Percentiles rank a stretch among this genome's conserved stretches.
Evolutionary conservation across 1,284 basidiomycete species (phyloP).

Genomic region (Puccinia horiana): DNA sequence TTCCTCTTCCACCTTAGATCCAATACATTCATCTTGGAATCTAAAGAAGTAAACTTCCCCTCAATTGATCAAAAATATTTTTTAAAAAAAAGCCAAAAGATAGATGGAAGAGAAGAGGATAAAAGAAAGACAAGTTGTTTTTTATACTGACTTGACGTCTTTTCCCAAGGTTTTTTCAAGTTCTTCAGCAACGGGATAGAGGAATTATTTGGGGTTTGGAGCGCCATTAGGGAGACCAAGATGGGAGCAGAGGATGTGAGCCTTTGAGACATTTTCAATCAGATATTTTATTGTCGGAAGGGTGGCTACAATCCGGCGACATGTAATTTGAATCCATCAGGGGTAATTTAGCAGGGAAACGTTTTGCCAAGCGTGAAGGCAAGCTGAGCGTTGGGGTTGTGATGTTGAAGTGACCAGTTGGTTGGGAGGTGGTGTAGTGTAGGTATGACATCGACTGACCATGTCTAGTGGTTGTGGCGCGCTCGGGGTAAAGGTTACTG

Average conservation of each 20-base stretch:
- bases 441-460: too few relatives aligned
- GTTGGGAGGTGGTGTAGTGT: too few relatives aligned
- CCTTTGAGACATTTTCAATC: slow-evolving; percentile 78
- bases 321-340: too few relatives aligned
- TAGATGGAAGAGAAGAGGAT: neutral
- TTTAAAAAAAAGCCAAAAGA: neutral
- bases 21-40: slow-evolving; percentile 85
- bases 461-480: too few relatives aligned
- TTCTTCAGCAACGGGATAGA: slow-evolving; percentile 58
- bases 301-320: slow-evolving; percentile 95
- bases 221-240: slow-evolving; percentile 95
- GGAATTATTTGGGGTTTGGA: slow-evolving; percentile 82
- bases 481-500: too few relatives aligned
- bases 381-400: too few relatives aligned
- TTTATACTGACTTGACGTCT: slow-evolving; percentile 24
- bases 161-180: neutral
- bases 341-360: too few relatives aligned
- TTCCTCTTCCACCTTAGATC: slow-evolving; percentile 74
- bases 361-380: too few relatives aligned
- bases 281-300: slow-evolving; percentile 95
- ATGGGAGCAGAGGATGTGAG: slow-evolving; percentile 94
- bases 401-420: too few relatives aligned
- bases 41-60: slow-evolving; percentile 65
- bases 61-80: neutral
- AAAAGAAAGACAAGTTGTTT: neutral